A percentile compares a stretch with the other conserved stretches of the same genome.
phyloP scores from a whole-genome alignment of 176 grass and related monocot genomes.

The Neostapfia colusana region DNA sequence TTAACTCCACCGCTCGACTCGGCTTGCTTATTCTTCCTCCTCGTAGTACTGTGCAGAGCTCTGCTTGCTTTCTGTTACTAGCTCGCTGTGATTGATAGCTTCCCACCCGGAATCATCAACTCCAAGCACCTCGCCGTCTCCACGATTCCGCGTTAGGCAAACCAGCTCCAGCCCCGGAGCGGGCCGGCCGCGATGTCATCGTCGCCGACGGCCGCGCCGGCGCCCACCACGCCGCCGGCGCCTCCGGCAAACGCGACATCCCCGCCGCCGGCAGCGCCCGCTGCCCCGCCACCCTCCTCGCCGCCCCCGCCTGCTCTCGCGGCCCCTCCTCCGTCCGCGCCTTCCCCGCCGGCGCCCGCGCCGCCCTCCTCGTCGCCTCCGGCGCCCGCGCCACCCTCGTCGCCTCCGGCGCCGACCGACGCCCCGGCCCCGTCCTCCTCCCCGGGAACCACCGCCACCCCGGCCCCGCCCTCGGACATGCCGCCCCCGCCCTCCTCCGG shows the following conservation, averaged over 20 bases:
- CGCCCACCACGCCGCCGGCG: conserved; percentile 27
- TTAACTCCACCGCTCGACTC: neutral
- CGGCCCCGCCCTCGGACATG: conserved; percentile 32
- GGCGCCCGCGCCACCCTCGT: conserved; percentile 26
- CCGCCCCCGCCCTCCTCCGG: conserved; percentile 36
- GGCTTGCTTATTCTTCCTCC: neutral
- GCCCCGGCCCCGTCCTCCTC: neutral
- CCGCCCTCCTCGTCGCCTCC: conserved; percentile 23
- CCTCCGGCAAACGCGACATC: neutral
- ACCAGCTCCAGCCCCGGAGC: conserved; percentile 1
- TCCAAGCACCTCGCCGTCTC: neutral
- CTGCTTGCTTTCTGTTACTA: neutral
- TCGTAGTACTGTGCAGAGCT: neutral
- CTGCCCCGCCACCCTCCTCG: neutral
- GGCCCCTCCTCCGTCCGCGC: neutral
- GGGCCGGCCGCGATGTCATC: conserved; percentile 42
- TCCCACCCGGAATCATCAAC: neutral
- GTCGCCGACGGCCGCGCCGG: conserved; percentile 53
- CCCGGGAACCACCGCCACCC: neutral
- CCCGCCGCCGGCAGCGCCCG: neutral
- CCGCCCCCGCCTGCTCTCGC: neutral
- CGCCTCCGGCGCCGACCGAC: conserved; percentile 20
- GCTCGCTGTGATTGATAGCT: neutral
- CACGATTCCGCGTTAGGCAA: conserved; percentile 42
- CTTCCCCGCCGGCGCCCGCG: neutral